phyloP scores from a whole-genome alignment of 192 early-diverging fungal species.

The Coemansia sp. region DNA sequence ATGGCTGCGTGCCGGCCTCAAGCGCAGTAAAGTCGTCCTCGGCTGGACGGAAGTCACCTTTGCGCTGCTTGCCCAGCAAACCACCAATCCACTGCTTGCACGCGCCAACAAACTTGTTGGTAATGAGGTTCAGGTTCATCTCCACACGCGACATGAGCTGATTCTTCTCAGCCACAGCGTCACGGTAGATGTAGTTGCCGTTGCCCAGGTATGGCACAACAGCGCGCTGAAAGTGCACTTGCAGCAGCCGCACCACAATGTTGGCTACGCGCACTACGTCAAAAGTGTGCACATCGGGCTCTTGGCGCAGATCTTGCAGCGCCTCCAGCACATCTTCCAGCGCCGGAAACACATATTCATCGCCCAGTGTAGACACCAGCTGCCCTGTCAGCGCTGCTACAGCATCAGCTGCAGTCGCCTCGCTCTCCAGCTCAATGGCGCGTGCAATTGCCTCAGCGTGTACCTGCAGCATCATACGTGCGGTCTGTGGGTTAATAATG shows the following conservation, averaged over 20 bases:
- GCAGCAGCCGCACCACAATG: conserved; percentile 31
- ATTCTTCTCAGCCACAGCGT: conserved; percentile 85
- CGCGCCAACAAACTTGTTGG: conserved; percentile 56
- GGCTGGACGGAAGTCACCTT: conserved; percentile 86
- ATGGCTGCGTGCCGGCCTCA: conserved; percentile 75
- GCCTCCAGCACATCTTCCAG: conserved; percentile 65
- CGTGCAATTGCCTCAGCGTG: conserved; percentile 77
- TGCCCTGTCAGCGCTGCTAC: conserved; percentile 67
- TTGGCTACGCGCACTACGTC: conserved; percentile 33
- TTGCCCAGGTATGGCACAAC: conserved; percentile 47
- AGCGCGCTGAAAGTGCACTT: conserved; percentile 41
- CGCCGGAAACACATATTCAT: conserved; percentile 77
- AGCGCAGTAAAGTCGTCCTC: conserved; percentile 77
- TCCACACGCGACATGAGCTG: conserved; percentile 82
- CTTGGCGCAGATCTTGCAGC: conserved; percentile 40
- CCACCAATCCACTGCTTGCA: conserved; percentile 68
- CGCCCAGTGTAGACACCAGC: conserved; percentile 75
- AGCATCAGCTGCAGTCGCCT: conserved; percentile 63
- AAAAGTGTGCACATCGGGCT: conserved; percentile 36
- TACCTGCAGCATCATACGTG: conserved; percentile 58
- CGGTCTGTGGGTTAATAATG: conserved; percentile 22
- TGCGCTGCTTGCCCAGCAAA: conserved; percentile 75
- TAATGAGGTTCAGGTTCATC: conserved; percentile 70
- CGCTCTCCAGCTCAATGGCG: conserved; percentile 70
- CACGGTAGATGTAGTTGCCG: conserved; percentile 66